Base-by-base conservation (phyloP, 2,329 filamentous ascomycete genomes). In the Aspergillus hiratsukae region DNA sequence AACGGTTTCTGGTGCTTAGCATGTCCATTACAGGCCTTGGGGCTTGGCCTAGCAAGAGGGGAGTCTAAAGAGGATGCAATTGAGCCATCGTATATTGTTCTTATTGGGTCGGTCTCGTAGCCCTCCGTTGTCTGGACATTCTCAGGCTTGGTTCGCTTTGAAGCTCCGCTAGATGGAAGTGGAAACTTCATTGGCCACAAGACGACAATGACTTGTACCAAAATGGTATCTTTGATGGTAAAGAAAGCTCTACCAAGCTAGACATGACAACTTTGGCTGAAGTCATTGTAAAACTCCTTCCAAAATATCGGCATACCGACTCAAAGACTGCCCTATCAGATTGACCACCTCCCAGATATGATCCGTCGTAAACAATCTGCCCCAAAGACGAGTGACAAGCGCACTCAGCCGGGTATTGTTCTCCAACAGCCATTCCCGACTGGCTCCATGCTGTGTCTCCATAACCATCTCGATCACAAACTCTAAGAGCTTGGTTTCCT, bases 381-480 rank as follows among this genome's bases (percentile, higher is more conserved):
- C 70, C 71, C 71, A 73, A 9, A 72, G 59, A 5, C 70, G 53
- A 1, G 69, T 70, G 21, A 72, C 64, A 8, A 64, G 64, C 1
- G 68, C 69, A 57, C 70, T 70, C 10, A 72, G 60, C 7, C 69
- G 59, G 6, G 68, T 69, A 53, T 71, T 71, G 9, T 66, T 72
- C 6, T 62, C 68, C 11, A 72, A 51, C 14, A 73, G 54, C 69
- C 68, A 71, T 6, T 71, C 63, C 1, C 68, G 61, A 0, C 64
- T 66, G 17, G 65, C 64, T 2, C 65, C 70, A 61, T 72, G 65
- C 48, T 69, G 65, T 6, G 67, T 67, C 56, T 72, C 71, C 66
- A 71, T 69, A 3, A 70, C 69, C 69, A 72, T 72, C 58, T 72
- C 69, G 19, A 71, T 61, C 2, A 73, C 70, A 54, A 73, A 73